Evolutionary conservation across 345 rosid genomes (phyloP), one percentile per base, ranked within the genome.

Genomic region (Microthlaspi erraticum): DNA sequence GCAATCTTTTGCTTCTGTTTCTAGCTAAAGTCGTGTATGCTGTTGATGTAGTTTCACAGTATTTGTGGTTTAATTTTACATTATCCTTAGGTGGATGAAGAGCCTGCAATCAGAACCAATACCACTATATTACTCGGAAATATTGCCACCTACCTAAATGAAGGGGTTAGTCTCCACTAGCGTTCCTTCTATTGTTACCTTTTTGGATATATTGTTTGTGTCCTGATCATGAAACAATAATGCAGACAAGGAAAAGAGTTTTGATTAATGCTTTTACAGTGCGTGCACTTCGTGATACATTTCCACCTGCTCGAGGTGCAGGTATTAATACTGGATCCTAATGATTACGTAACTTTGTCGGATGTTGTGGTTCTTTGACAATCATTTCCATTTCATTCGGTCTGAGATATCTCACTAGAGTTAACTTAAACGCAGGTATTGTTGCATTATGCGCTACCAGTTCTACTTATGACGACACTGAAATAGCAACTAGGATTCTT

Each of bases 291-390:
- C 91, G 96, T 48, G 99, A 94, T 83, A 83, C 93, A 43, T 94
- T 94, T 78, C 83, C 99, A 78, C 96, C 93, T 81, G 99, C 99
- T 69, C 88, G 99, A 74, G 99, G 92, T 78, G 99, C 99, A 82
- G 99, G 99, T 94, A 88, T 63, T 44, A 51, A 18, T 19, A 37
- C 6, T 34, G 32, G 43, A 60, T 60, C 42, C 39, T 68, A 45
- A 1, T 18, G 57, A 67, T 68, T 37, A 54, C 60, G 5, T 68
- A 37, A 7, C 29, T 51, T 5, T 43, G 2, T 14, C 7, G 58
- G 45, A 16, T 44, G 64, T 34, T 74, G 26, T 44, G 55, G 52
- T 53, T 67, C 34, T 61, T n/a, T 61, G 34, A 29, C 3, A 18
- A 39, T 42, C 5, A 52, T 17, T 10, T 71, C 18, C 11, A 32